A percentile compares a stretch with the other conserved stretches of the same genome.
Conservation (phyloP, 352 stramenopile genomes). For the Globisporangium mamillatum region DNA sequence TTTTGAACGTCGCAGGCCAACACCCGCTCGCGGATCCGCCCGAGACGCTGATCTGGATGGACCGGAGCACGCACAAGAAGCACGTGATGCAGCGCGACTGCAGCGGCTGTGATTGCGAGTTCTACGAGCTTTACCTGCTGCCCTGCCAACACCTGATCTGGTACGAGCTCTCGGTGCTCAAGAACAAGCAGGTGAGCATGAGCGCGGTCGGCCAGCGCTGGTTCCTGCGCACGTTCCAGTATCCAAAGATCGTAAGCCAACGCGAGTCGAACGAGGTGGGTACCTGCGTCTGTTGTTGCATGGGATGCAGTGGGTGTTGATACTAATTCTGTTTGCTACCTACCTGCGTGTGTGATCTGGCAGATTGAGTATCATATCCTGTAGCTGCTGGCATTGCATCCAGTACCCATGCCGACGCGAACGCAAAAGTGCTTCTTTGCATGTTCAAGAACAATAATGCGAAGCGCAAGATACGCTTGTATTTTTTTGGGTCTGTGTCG, state of each 20-base stretch:
- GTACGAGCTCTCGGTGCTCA: conserved; percentile 64
- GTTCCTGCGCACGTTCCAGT: conserved; percentile 71
- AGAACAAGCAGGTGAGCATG: conserved; percentile 67
- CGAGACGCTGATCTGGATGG: conserved; percentile 47
- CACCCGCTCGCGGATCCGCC: conserved; percentile 6
- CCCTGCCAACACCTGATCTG: conserved; percentile 73
- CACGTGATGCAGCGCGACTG: conserved; percentile 57
- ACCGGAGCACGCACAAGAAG: conserved; percentile 51
- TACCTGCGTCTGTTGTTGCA: not conserved
- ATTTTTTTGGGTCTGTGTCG: too few relatives aligned
- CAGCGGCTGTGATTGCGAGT: conserved; percentile 64
- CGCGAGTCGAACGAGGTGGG: conserved; percentile 71
- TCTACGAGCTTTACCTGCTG: conserved; percentile 61
- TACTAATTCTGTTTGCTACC: not conserved
- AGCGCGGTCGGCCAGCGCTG: conserved; percentile 51
- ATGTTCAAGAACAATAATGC: not conserved
- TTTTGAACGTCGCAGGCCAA: conserved; percentile 13
- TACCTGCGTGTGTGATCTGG: conserved; percentile 3
- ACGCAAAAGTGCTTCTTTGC: not conserved
- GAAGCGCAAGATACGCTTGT: not conserved
- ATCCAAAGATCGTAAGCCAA: conserved; percentile 48
- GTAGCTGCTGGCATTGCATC: conserved; percentile 11
- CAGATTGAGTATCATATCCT: conserved; percentile 73
- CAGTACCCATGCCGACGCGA: not conserved
- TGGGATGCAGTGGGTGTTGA: not conserved